Evolutionary conservation across 257 asterid genomes (phyloP).

Genomic region (Buddleja alternifolia): DNA sequence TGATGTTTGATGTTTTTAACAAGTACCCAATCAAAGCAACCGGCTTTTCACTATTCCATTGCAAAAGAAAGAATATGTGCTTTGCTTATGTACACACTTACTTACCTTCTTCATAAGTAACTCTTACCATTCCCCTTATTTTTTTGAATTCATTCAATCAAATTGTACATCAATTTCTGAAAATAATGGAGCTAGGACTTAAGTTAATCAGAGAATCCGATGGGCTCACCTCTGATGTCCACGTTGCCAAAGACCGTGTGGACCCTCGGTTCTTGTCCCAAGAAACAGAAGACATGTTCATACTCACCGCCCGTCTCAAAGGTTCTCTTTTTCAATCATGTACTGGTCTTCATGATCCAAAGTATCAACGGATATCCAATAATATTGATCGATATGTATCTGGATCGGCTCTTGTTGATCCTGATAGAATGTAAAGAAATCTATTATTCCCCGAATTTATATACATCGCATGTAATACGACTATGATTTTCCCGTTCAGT

Average conservation of each 20-base stretch:
- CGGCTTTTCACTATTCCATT: constrained; percentile 9
- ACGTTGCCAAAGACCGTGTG: constrained; percentile 47
- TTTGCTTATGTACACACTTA: constrained; percentile 32
- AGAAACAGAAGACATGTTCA: constrained; percentile 68
- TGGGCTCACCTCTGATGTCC: constrained; percentile 55
- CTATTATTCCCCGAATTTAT: no score
- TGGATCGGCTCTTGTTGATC: no score
- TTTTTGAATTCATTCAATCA: constrained; percentile 12
- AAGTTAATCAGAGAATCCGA: constrained; percentile 53
- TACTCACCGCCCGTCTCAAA: constrained; percentile 75
- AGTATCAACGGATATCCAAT: no score
- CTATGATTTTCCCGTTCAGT: no score
- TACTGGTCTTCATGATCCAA: no score
- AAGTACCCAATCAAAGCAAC: constrained; percentile 18
- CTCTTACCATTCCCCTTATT: not conserved
- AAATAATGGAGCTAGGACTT: constrained; percentile 61
- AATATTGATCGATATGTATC: no score
- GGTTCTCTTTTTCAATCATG: constrained; percentile 40
- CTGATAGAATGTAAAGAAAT: no score
- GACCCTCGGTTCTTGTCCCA: constrained; percentile 63
- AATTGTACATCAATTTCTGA: not conserved
- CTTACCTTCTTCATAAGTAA: not conserved
- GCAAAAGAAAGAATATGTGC: constrained; percentile 54
- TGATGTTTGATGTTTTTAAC: not conserved
- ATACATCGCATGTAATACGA: not conserved